Evolutionary conservation across 495 filamentous ascomycete species (phyloP), one percentile per base, ranked within the genome.

Genomic region (Poronia punctata): DNA sequence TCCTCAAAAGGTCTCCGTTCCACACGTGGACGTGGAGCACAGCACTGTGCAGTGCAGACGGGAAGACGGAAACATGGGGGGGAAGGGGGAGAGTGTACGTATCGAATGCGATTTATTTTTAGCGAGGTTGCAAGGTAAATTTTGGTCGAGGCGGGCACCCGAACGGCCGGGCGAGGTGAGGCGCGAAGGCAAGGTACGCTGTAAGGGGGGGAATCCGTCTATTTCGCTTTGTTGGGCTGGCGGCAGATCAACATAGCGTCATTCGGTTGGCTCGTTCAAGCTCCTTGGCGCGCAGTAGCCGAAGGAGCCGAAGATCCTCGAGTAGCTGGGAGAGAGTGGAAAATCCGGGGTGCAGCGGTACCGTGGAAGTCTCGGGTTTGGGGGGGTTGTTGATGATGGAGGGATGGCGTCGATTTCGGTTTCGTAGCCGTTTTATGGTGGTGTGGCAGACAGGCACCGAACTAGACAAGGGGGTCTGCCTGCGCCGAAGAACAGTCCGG

Each of bases 401-500:
- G 12, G 21, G 35, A 30, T 25, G 20, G 39, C 27, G 39, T 40
- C n/a, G 24, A 23, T 10, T n/a, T 24, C 7, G 17, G 32, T 45
- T 26, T 36, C 17, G 35, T 38, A 9, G 31, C n/a, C n/a, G n/a
- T n/a, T 45, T 38, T 46, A 12, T 27, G 43, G 48, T 49, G 45
- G 54, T 54, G 54, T 57, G 54, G 54, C 35, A 57, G 54, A 57
- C 51, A 22, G 14, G 42, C 45, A 45, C 26, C 39, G 46, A 39
- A 54, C 54, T 57, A 57, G 54, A 57, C 54, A 57, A 57, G 54
- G 54, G 53, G 48, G 43, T 38, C 34, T 30, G 45, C 40, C 24
- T 33, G 40, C 27, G 40, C 26, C 42, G 42, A 43, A 9, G 40
- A 43, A 19, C 32, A 38, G 36, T 20, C 41, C 41, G 25, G 34